These are phyloP conservation scores for Sporobolomyces pararoseus DNA, from an alignment of 768 basidiomycete species.

Conservation along the genomic window DNA sequence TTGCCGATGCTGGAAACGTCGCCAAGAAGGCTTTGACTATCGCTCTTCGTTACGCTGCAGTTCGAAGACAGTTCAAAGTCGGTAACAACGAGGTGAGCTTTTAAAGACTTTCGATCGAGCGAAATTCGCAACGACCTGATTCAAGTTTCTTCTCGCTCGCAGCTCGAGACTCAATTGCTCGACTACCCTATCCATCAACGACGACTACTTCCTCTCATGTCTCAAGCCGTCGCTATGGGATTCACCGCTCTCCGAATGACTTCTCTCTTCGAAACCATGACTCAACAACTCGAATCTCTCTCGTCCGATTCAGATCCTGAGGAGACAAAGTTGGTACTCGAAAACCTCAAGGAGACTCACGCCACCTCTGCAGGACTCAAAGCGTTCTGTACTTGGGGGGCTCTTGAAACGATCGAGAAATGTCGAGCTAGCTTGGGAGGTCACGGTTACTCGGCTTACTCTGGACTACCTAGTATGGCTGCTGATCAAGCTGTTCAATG, in stretches of 20 bases:
- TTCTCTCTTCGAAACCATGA: conserved; percentile 41
- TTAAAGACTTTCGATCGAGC: no score
- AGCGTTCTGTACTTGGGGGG: conserved; percentile 54
- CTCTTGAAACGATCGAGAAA: conserved; percentile 53
- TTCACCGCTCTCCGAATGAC: conserved; percentile 47
- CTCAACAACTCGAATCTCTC: conserved; percentile 42
- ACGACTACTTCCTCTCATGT: conserved; percentile 47
- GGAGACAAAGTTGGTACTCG: conserved; percentile 51
- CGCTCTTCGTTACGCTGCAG: conserved; percentile 53
- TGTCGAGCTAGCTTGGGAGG: conserved; percentile 53
- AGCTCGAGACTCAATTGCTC: conserved; percentile 52
- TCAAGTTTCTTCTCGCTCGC: neutral
- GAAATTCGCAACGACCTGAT: no score
- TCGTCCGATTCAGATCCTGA: conserved; percentile 44
- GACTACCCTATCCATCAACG: conserved; percentile 53
- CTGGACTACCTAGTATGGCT: conserved; percentile 43
- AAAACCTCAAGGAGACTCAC: conserved; percentile 54
- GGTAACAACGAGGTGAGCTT: conserved; percentile 49
- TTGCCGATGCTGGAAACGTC: conserved; percentile 47
- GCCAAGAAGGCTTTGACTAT: conserved; percentile 54
- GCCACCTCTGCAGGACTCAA: conserved; percentile 54
- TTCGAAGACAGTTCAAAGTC: conserved; percentile 51
- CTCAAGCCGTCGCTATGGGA: conserved; percentile 47
- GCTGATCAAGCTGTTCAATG: conserved; percentile 52
- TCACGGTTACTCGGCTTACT: conserved; percentile 52